phyloP scores from a whole-genome alignment of 108 stramenopile genomes.

The Skeletonema grethae region DNA sequence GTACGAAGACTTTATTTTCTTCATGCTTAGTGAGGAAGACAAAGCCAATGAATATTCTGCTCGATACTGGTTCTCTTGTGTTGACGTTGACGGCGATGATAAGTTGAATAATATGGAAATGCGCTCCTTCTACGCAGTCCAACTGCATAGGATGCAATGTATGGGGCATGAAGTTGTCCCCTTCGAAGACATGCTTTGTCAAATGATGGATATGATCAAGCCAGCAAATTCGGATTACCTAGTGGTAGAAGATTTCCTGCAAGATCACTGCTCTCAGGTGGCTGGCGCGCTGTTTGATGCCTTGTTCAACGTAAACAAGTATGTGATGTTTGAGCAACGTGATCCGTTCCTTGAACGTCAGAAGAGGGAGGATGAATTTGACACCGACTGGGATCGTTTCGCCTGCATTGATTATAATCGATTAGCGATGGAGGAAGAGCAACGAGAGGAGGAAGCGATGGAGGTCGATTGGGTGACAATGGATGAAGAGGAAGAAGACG shows the following conservation, averaged over 20 bases:
- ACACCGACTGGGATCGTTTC: slow-evolving; percentile 98
- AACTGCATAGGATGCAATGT: slow-evolving; percentile 94
- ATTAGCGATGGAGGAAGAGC: slow-evolving; percentile 95
- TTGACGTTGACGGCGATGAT: slow-evolving; percentile 97
- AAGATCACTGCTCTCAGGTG: slow-evolving; percentile 84
- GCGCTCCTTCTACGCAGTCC: slow-evolving; percentile 91
- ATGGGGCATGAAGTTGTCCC: slow-evolving; percentile 97
- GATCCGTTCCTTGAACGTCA: slow-evolving; percentile 94
- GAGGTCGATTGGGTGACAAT: slow-evolving; percentile 90
- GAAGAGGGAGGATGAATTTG: slow-evolving; percentile 94
- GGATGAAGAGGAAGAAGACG: slow-evolving; percentile 78
- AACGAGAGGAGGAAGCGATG: slow-evolving; percentile 84
- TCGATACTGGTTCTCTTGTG: slow-evolving; percentile 96
- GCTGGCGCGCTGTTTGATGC: slow-evolving; percentile 97
- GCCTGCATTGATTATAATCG: slow-evolving; percentile 94
- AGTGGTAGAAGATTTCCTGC: slow-evolving; percentile 87
- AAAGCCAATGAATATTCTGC: slow-evolving; percentile 91
- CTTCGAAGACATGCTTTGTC: slow-evolving; percentile 97
- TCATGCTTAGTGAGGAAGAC: slow-evolving; percentile 98
- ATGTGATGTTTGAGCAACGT: slow-evolving; percentile 94
- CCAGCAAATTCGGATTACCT: slow-evolving; percentile 61
- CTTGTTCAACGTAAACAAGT: slow-evolving; percentile 98
- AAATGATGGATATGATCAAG: slow-evolving; percentile 99
- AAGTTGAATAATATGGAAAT: slow-evolving; percentile 95
- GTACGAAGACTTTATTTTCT: slow-evolving; percentile 98